Conservation (phyloP, 106 monocot species). For the Phalaenopsis aphrodite region DNA sequence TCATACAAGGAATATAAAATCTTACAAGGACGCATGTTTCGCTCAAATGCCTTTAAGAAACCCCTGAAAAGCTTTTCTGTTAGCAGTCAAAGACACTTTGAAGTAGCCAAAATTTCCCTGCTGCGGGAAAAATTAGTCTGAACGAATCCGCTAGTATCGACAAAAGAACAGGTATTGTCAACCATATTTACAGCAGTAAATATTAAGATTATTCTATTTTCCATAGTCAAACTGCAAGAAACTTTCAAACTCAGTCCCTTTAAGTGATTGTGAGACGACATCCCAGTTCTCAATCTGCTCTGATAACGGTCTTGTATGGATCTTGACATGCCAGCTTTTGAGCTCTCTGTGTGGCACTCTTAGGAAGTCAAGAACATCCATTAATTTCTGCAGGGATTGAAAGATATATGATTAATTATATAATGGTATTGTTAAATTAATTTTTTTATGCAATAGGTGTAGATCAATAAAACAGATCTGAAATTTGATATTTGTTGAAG, state of each 20-base stretch:
- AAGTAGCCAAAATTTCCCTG: not conserved
- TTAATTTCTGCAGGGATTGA: conserved; percentile 35
- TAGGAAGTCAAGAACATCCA: conserved; percentile 67
- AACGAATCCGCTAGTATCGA: not conserved
- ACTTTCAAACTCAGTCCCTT: conserved; percentile 52
- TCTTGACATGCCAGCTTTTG: conserved; percentile 71
- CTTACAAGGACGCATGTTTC: not conserved
- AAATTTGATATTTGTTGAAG: not conserved
- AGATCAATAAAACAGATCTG: not conserved
- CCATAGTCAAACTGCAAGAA: conserved; percentile 40
- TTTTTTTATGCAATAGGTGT: not conserved
- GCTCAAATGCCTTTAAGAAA: not conserved
- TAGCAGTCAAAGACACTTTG: conserved; percentile 3
- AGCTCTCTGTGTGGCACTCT: conserved; percentile 56
- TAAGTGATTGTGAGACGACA: conserved; percentile 38
- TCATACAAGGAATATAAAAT: not conserved
- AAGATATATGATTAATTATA: not conserved
- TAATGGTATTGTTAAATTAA: not conserved
- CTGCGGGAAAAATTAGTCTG: not conserved
- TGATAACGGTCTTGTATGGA: conserved; percentile 64
- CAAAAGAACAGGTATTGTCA: conserved; percentile 7
- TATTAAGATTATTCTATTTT: not conserved
- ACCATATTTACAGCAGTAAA: not conserved
- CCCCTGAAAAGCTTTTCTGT: not conserved
- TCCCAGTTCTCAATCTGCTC: conserved; percentile 75